Conservation (phyloP, 1,284 basidiomycete species). For the Ceratobasidium sp. region DNA sequence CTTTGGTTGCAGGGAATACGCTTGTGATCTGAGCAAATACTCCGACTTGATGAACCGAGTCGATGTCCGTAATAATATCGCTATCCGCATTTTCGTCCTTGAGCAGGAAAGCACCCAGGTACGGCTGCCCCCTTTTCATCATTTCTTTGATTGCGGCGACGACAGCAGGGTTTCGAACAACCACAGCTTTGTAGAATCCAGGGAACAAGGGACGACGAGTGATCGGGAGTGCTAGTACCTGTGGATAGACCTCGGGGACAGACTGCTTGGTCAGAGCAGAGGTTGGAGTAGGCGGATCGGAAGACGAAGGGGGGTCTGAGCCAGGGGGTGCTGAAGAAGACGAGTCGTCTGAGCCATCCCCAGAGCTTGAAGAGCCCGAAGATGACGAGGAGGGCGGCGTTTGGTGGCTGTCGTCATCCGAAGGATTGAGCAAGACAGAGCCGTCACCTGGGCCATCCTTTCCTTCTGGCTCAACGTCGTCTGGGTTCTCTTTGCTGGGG, state of each 20-base stretch:
- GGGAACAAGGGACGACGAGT: constrained; percentile 95
- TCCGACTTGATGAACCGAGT: constrained; percentile 91
- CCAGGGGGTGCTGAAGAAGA: constrained; percentile 42
- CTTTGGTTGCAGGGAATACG: constrained; percentile 74
- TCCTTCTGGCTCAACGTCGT: constrained; percentile 27
- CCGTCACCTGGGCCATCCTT: constrained; percentile 15
- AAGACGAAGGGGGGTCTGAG: constrained; percentile 44
- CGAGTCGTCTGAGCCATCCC: constrained; percentile 28
- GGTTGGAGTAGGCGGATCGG: constrained; percentile 45
- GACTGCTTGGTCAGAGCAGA: constrained; percentile 80
- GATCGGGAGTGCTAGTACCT: constrained; percentile 94
- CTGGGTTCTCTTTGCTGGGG: constrained; percentile 18
- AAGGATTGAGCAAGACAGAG: constrained; percentile 27
- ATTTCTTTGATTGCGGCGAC: constrained; percentile 96
- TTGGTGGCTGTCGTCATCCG: constrained; percentile 40
- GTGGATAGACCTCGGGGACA: constrained; percentile 88
- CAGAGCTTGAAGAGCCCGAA: constrained; percentile 38
- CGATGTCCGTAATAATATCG: constrained; percentile 88
- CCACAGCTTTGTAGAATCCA: constrained; percentile 97
- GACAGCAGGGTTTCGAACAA: constrained; percentile 87
- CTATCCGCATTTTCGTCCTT: constrained; percentile 94
- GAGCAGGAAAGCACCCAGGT: constrained; percentile 95
- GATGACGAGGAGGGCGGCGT: constrained; percentile 44
- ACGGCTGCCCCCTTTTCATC: constrained; percentile 95
- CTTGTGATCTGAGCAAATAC: constrained; percentile 98